Conservation (phyloP, 768 basidiomycete species). For the Leccinellum albellum region DNA sequence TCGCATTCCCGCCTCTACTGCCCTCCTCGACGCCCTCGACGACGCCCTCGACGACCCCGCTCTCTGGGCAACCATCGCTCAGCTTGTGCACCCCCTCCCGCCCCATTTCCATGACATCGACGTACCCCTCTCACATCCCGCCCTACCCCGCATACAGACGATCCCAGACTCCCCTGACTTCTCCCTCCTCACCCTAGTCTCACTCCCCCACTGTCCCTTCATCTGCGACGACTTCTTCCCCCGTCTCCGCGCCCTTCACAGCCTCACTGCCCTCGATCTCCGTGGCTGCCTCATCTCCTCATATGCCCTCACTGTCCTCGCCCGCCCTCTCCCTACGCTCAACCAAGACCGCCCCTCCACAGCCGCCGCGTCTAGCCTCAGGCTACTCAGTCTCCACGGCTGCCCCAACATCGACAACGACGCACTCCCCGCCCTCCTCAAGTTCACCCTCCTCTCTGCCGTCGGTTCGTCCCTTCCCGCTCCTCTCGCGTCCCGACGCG, state of each 20-base stretch:
- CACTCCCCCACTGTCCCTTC: constrained; percentile 51
- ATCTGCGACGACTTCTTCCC: constrained; percentile 57
- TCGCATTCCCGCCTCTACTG: constrained; percentile 38
- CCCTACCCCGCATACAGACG: constrained; percentile 53
- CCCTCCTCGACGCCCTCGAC: constrained; percentile 35
- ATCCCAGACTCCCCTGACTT: constrained; percentile 55
- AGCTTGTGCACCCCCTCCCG: constrained; percentile 57
- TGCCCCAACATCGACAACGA: constrained; percentile 48
- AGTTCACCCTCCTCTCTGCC: constrained; percentile 57
- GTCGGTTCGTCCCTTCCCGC: constrained; percentile 44
- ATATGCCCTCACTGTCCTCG: constrained; percentile 50
- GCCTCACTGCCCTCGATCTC: constrained; percentile 61
- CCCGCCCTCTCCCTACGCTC: constrained; percentile 33
- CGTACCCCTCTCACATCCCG: constrained; percentile 51
- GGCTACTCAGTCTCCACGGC: constrained; percentile 53
- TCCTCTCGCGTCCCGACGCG: not conserved
- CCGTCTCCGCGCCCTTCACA: constrained; percentile 48
- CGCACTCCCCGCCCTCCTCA: constrained; percentile 38
- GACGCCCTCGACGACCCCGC: constrained; percentile 49
- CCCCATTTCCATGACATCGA: constrained; percentile 27
- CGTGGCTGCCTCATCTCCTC: constrained; percentile 50
- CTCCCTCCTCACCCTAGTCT: constrained; percentile 60
- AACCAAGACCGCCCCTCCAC: constrained; percentile 5
- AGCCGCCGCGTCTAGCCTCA: constrained; percentile 53
- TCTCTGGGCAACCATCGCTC: constrained; percentile 60